Evolutionary conservation across 768 basidiomycete species (phyloP).

Genomic region (Rhodotorula diobovata): DNA sequence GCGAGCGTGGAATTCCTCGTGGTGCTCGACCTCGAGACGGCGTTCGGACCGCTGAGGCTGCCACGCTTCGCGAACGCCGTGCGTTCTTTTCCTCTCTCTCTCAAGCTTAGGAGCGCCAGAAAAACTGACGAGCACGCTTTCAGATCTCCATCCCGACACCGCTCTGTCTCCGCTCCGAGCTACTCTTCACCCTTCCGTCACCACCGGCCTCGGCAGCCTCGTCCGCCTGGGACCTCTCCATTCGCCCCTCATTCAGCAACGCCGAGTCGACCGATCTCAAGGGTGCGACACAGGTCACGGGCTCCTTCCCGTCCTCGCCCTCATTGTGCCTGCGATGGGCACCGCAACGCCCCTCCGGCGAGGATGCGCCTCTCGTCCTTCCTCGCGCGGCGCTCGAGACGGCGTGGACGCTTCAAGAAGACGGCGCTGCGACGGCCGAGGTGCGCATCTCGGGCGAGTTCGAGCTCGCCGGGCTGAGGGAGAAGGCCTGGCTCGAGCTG

Average conservation of each 20-base stretch:
- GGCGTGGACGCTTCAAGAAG: conserved; percentile 1
- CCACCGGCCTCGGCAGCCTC: not conserved
- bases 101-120: too few relatives aligned
- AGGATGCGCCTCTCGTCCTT: not conserved
- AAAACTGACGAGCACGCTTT: not conserved
- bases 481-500: conserved; percentile 27
- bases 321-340: conserved; percentile 17
- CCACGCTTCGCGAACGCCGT: conserved; percentile 28
- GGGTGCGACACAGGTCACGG: conserved; percentile 2
- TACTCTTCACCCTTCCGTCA: conserved; percentile 12
- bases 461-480: conserved; percentile 11
- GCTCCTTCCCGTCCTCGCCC: conserved; percentile 14
- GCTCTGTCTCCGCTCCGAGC: conserved; percentile 17
- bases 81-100: not conserved
- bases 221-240: conserved; percentile 26
- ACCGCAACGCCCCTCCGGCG: not conserved
- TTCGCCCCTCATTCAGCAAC: conserved; percentile 15
- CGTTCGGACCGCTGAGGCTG: conserved; percentile 7
- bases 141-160: conserved; percentile 23
- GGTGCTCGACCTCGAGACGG: conserved; percentile 8
- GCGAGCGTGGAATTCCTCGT: conserved; percentile 15
- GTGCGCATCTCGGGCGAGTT: conserved; percentile 3
- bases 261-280: not conserved
- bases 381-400: not conserved
- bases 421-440: not conserved